A percentile compares a stretch with the other conserved stretches of the same genome.
These are phyloP conservation scores for Apiospora kogelbergensis DNA, from an alignment of 2,329 filamentous ascomycete genomes.

Conservation along the genomic window DNA sequence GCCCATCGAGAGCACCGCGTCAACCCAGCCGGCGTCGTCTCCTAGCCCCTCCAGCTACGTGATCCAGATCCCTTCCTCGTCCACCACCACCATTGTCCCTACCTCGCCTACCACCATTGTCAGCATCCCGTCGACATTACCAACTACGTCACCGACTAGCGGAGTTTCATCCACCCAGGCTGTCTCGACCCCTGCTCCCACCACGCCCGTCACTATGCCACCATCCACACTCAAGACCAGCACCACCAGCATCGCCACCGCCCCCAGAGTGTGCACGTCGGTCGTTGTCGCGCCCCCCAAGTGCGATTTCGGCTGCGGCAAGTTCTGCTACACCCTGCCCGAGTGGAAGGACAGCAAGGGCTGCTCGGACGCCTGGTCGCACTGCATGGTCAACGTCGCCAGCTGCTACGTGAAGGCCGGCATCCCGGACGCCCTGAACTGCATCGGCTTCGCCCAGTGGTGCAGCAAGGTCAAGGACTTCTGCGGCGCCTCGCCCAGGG, in stretches of 20 bases:
- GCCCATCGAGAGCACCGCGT: not conserved
- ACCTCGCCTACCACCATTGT: not conserved
- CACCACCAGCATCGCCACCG: slow-evolving; percentile 34
- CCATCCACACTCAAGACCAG: slow-evolving; percentile 7
- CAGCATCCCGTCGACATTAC: not conserved
- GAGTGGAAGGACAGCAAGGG: slow-evolving; percentile 42
- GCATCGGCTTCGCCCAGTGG: slow-evolving; percentile 52
- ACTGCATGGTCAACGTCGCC: slow-evolving; percentile 46
- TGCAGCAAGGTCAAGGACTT: slow-evolving; percentile 45
- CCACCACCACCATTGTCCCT: not conserved
- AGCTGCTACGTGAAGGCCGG: slow-evolving; percentile 53
- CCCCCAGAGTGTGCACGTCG: slow-evolving; percentile 44
- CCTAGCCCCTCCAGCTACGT: not conserved
- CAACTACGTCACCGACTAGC: slow-evolving; percentile 10
- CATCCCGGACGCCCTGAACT: slow-evolving; percentile 48
- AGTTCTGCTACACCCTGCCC: slow-evolving; percentile 45
- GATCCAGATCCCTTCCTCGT: not conserved
- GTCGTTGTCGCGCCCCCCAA: slow-evolving; percentile 44
- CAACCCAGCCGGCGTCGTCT: not conserved
- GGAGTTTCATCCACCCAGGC: slow-evolving; percentile 11
- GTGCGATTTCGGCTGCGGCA: slow-evolving; percentile 56
- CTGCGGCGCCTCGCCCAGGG: slow-evolving; percentile 30
- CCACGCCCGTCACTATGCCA: slow-evolving; percentile 13
- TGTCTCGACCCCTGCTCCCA: not conserved
- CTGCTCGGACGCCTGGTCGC: slow-evolving; percentile 44